These are phyloP conservation scores for Elaeagnus macrophylla DNA, from an alignment of 306 rosid species.

Conservation along the genomic window DNA sequence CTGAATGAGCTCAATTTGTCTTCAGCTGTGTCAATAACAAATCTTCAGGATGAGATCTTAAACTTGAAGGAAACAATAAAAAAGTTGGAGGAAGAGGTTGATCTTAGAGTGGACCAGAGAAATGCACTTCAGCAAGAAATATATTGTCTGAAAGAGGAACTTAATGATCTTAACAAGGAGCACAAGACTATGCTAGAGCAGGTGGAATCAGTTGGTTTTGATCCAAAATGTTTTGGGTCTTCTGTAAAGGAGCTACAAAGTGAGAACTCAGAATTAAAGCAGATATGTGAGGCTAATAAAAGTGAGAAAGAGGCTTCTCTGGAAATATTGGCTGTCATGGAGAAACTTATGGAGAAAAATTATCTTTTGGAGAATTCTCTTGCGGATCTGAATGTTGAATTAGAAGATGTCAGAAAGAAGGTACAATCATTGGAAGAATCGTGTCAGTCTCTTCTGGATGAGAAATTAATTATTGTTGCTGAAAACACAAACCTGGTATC, in stretches of 20 bases:
- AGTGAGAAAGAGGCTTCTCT: conserved; percentile 51
- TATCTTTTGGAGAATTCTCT: conserved; percentile 69
- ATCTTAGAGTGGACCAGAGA: conserved; percentile 67
- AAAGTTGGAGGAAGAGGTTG: conserved; percentile 77
- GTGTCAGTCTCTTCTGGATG: conserved; percentile 51
- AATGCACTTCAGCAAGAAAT: conserved; percentile 93
- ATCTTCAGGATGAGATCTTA: conserved; percentile 68
- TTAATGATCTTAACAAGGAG: conserved; percentile 46
- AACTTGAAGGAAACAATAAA: conserved; percentile 56
- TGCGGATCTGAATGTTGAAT: conserved; percentile 66
- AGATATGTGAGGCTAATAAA: conserved; percentile 44
- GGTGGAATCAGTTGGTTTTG: conserved; percentile 60
- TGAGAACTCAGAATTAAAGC: conserved; percentile 59
- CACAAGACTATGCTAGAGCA: conserved; percentile 54
- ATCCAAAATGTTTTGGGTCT: conserved; percentile 46
- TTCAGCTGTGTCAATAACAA: conserved; percentile 56
- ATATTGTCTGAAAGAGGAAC: conserved; percentile 78
- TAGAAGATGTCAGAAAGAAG: conserved; percentile 55
- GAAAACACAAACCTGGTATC: conserved; percentile 65
- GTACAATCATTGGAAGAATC: conserved; percentile 58
- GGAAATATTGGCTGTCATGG: conserved; percentile 64
- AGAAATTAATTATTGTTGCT: conserved; percentile 55
- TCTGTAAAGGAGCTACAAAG: conserved; percentile 63
- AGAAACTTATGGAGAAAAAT: conserved; percentile 66
- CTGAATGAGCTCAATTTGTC: conserved; percentile 57